Conservation (phyloP, 768 basidiomycete genomes). For the Amanita thiersii region DNA sequence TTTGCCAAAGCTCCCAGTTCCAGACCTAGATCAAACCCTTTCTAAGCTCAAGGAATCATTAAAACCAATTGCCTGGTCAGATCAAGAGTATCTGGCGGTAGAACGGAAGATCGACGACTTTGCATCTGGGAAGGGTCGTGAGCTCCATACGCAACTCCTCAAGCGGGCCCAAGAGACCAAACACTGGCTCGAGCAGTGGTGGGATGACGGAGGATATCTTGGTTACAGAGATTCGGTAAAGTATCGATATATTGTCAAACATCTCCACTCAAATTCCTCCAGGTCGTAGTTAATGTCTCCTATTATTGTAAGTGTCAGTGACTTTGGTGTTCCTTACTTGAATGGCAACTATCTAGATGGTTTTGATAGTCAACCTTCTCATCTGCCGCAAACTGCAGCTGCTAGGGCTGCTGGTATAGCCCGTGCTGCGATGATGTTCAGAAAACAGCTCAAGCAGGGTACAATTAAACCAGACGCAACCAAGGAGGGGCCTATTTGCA, state of each 20-base stretch:
- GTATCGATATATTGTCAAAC: conserved; percentile 4
- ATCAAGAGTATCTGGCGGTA: conserved; percentile 46
- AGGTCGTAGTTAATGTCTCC: conserved; percentile 87
- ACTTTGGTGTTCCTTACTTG: too few species aligned
- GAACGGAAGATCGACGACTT: conserved; percentile 65
- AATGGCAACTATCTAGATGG: conserved; percentile 46
- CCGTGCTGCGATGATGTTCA: conserved; percentile 66
- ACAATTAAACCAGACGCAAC: conserved; percentile 54
- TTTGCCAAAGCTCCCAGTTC: conserved; percentile 72
- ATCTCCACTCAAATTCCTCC: not conserved
- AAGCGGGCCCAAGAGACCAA: conserved; percentile 42
- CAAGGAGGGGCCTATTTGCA: conserved; percentile 68
- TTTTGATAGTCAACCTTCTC: conserved; percentile 58
- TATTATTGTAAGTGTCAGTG: conserved; percentile 65
- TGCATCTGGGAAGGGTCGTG: conserved; percentile 33
- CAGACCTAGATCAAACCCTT: conserved; percentile 58
- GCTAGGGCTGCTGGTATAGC: conserved; percentile 67
- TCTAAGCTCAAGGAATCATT: conserved; percentile 62
- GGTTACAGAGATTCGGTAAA: conserved; percentile 79
- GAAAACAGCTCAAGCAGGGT: conserved; percentile 60
- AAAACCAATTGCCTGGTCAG: conserved; percentile 61
- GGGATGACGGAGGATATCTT: conserved; percentile 82
- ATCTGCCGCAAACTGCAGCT: conserved; percentile 48
- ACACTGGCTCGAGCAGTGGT: conserved; percentile 93
- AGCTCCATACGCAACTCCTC: conserved; percentile 60